These are phyloP conservation scores for Stephanodiscus minutulus DNA, from an alignment of 108 stramenopile genomes.

Conservation along the genomic window DNA sequence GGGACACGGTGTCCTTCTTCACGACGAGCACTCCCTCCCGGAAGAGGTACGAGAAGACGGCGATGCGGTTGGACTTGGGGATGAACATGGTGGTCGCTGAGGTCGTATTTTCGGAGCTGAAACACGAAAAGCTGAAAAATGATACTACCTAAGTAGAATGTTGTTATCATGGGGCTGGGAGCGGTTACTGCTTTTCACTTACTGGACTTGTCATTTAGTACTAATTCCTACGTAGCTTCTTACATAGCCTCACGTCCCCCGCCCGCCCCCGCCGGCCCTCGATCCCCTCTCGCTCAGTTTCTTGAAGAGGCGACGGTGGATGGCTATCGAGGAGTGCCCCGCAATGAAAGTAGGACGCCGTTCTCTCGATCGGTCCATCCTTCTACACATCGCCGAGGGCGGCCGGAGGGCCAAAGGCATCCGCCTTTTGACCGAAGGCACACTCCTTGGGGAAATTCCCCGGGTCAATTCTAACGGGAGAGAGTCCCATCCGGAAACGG, in stretches of 20 bases:
- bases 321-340: constrained; percentile 71
- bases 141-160: too few species aligned
- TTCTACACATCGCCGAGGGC: constrained; percentile 55
- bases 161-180: not conserved
- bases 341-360: constrained; percentile 12
- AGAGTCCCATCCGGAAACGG: constrained; percentile 61
- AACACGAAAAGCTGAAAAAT: constrained; percentile 48
- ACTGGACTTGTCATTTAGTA: not conserved
- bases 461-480: constrained; percentile 70
- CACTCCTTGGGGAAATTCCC: constrained; percentile 86
- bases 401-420: not conserved
- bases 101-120: constrained; percentile 45
- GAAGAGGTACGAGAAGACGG: constrained; percentile 98
- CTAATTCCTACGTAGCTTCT: not conserved
- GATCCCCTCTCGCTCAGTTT: constrained; percentile 7
- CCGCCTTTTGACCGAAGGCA: not conserved
- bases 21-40: constrained; percentile 96
- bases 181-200: constrained; percentile 7
- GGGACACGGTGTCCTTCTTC: constrained; percentile 94
- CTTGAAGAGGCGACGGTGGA: constrained; percentile 23
- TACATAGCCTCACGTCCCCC: too few species aligned
- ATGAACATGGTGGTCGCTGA: constrained; percentile 84
- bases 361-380: not conserved
- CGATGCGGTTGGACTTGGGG: constrained; percentile 96
- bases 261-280: too few species aligned